These are phyloP conservation scores for Aspergillus aculeatinus DNA, from an alignment of 2,329 filamentous ascomycete genomes.

Conservation along the genomic window DNA sequence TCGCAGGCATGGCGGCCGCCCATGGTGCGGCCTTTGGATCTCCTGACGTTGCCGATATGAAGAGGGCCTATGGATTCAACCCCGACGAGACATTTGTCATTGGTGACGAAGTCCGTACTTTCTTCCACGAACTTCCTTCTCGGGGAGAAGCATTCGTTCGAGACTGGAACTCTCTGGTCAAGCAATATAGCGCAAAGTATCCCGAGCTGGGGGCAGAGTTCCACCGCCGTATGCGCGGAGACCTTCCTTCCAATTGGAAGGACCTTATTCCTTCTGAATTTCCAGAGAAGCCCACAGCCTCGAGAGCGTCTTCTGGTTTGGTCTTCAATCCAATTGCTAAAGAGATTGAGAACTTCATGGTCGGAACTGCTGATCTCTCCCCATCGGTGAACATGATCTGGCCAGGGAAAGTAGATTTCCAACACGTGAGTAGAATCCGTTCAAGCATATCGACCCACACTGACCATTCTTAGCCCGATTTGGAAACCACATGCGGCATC, in stretches of 20 bases:
- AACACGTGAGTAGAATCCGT: constrained; percentile 39
- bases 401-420: constrained; percentile 53
- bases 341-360: constrained; percentile 51
- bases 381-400: constrained; percentile 59
- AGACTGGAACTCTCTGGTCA: constrained; percentile 51
- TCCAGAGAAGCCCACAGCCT: constrained; percentile 51
- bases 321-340: constrained; percentile 55
- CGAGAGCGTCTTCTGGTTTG: constrained; percentile 49
- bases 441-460: neutral
- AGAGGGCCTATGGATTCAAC: constrained; percentile 52
- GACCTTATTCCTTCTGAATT: constrained; percentile 52
- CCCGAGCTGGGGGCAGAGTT: constrained; percentile 54
- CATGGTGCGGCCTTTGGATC: constrained; percentile 60
- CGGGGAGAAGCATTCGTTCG: constrained; percentile 49
- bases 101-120: constrained; percentile 49
- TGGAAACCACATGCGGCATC: constrained; percentile 29
- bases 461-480: constrained; percentile 26
- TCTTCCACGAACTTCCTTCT: constrained; percentile 51
- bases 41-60: constrained; percentile 57
- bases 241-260: constrained; percentile 52
- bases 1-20: constrained; percentile 50
- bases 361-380: constrained; percentile 55
- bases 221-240: constrained; percentile 48
- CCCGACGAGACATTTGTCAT: constrained; percentile 50
- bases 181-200: constrained; percentile 44